A percentile compares a stretch with the other conserved stretches of the same genome.
phyloP scores from a whole-genome alignment of 352 stramenopile species.

The Phytophthora chlamydospora region DNA sequence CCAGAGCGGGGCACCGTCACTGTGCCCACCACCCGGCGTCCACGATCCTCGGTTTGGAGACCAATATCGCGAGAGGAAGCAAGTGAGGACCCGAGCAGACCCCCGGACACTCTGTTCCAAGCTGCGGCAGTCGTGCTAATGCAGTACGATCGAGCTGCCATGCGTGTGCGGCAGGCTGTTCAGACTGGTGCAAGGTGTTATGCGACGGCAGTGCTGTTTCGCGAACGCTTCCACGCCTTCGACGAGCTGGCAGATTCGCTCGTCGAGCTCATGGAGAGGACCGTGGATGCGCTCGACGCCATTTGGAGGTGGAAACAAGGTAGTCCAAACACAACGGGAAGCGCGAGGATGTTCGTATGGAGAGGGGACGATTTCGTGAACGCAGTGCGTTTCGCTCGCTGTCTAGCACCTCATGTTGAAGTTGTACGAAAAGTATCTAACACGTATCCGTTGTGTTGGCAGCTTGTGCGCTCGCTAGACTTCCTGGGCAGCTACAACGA shows the following conservation, averaged over 20 bases:
- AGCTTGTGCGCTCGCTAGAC: constrained; percentile 62
- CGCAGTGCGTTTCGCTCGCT: constrained; percentile 25
- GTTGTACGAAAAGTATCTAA: constrained; percentile 19
- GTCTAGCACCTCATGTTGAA: constrained; percentile 11
- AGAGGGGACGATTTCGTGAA: constrained; percentile 55
- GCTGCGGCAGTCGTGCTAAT: constrained; percentile 30
- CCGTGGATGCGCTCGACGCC: constrained; percentile 42
- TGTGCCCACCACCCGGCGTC: neutral
- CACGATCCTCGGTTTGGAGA: constrained; percentile 16
- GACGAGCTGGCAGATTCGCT: constrained; percentile 46
- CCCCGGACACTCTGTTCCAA: constrained; percentile 46
- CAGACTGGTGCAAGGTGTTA: constrained; percentile 42
- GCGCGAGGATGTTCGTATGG: constrained; percentile 53
- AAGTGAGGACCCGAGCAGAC: neutral
- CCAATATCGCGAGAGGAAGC: neutral
- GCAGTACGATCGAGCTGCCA: constrained; percentile 47
- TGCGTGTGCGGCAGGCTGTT: constrained; percentile 10
- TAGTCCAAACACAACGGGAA: neutral
- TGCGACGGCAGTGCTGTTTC: constrained; percentile 47
- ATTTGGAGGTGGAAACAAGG: constrained; percentile 48
- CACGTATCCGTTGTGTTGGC: constrained; percentile 7
- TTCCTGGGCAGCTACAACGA: constrained; percentile 41
- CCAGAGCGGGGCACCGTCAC: neutral
- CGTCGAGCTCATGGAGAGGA: constrained; percentile 35
- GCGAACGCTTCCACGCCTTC: constrained; percentile 70